These are phyloP conservation scores for Calycina herbarum DNA, from an alignment of 2,329 filamentous ascomycete genomes.

Conservation along the genomic window DNA sequence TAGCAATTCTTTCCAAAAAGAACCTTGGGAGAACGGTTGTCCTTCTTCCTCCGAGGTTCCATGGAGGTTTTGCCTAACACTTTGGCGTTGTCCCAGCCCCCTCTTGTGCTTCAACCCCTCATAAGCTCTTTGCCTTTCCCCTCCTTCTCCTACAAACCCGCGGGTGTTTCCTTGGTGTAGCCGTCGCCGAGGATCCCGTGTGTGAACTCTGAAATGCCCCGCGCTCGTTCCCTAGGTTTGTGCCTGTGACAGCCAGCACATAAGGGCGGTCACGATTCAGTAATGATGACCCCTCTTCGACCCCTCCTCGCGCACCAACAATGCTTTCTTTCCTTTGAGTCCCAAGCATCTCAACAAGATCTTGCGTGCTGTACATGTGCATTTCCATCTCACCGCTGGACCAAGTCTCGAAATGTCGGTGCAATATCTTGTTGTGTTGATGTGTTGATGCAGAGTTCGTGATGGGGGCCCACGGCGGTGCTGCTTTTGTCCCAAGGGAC, in stretches of 20 bases:
- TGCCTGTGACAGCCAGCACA: slow-evolving; percentile 9
- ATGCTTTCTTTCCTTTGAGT: background rate
- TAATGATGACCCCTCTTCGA: slow-evolving; percentile 6
- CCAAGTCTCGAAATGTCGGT: slow-evolving; percentile 14
- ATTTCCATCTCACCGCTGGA: slow-evolving; percentile 26
- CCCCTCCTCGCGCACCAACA: slow-evolving; percentile 3
- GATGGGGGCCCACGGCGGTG: slow-evolving; percentile 8
- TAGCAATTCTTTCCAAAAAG: background rate
- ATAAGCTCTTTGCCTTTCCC: slow-evolving; percentile 2
- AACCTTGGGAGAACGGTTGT: background rate
- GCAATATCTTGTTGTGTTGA: slow-evolving; percentile 6
- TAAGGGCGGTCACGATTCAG: slow-evolving; percentile 8
- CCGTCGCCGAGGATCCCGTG: slow-evolving; percentile 6
- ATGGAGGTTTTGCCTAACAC: background rate
- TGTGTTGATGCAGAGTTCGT: slow-evolving; percentile 16
- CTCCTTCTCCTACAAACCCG: slow-evolving; percentile 8
- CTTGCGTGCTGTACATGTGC: slow-evolving; percentile 11
- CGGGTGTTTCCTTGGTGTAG: slow-evolving; percentile 10
- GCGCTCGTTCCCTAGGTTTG: slow-evolving; percentile 3
- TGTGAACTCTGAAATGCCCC: slow-evolving; percentile 4
- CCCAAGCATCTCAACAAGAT: slow-evolving; percentile 9
- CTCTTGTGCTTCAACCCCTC: slow-evolving; percentile 1
- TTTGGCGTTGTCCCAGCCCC: background rate
- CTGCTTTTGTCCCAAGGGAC: slow-evolving; percentile 17
- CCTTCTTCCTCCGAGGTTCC: background rate